These are phyloP conservation scores for Trichosporon coremiiforme DNA, from an alignment of 1,284 basidiomycete genomes.

Conservation along the genomic window DNA sequence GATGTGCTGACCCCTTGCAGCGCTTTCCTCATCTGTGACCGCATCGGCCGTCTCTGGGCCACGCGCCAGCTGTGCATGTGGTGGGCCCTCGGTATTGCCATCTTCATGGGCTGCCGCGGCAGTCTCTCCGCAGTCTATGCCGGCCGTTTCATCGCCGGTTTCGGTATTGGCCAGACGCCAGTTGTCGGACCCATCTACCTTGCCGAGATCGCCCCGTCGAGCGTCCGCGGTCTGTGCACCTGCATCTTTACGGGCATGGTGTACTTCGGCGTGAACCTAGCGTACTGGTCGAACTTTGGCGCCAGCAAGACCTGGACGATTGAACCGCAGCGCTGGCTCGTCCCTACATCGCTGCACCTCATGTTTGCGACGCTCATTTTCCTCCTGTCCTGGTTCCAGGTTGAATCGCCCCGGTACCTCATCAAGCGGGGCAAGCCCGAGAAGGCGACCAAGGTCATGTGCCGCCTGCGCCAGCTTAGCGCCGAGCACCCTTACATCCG, in stretches of 20 bases:
- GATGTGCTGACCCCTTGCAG: constrained; percentile 2
- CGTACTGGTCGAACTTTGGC: constrained; percentile 24
- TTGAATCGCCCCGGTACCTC: constrained; percentile 63
- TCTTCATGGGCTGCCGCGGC: constrained; percentile 23
- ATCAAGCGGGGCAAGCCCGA: constrained; percentile 53
- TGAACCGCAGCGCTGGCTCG: constrained; percentile 27
- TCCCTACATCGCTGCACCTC: constrained; percentile 19
- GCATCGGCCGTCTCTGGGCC: constrained; percentile 27
- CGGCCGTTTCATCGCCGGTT: constrained; percentile 24
- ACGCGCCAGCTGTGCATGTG: constrained; percentile 24
- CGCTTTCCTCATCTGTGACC: constrained; percentile 26
- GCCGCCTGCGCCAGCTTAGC: constrained; percentile 37
- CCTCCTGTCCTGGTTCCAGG: constrained; percentile 58
- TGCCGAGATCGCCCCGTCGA: constrained; percentile 33
- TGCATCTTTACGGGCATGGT: constrained; percentile 32
- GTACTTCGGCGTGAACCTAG: constrained; percentile 21
- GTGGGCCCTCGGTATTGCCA: constrained; percentile 24
- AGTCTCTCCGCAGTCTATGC: constrained; percentile 22
- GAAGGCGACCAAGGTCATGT: constrained; percentile 35
- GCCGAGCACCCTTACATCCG: constrained; percentile 35
- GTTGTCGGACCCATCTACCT: constrained; percentile 49
- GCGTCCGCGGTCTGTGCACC: constrained; percentile 70
- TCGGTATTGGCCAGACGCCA: constrained; percentile 46
- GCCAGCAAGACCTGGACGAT: constrained; percentile 14
- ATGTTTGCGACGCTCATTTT: constrained; percentile 51